Base-by-base conservation (phyloP, 495 filamentous ascomycete genomes). In the Trichoderma virens region DNA sequence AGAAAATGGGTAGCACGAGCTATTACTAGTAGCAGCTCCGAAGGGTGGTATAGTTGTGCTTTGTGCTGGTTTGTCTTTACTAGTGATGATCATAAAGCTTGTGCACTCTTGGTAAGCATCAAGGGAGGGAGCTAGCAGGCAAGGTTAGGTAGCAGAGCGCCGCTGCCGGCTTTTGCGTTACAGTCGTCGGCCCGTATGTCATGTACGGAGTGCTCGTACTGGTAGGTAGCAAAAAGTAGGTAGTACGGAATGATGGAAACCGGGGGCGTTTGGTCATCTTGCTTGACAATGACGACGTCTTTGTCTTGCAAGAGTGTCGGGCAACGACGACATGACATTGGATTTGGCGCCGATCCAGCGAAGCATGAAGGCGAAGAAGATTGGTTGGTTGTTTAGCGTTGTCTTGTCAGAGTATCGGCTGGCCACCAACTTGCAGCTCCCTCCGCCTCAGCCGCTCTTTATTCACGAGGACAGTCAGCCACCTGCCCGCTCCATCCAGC, bases 401-500 rank as follows among this genome's bases (percentile, higher is more conserved):
- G 23, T 28, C 51, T 28, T 30, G 51, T 30, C 27, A 56, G 51
- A 56, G 51, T 30, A 20, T 45, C 41, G 43, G n/a, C 43, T 47
- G 43, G 43, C 51, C 51, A 56, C 51, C 51, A 56, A 30, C 51
- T 28, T 30, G 23, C 51, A 28, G 51, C 45, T 56, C 47, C 43
- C 16, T 56, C 51, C 25, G 25, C 51, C 51, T 56, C 51, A 56
- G 51, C 51, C 51, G 51, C 51, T 56, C 51, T 47, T n/a, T 31
- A 56, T 56, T 56, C 51, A 56, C 51, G 51, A 56, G 51, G 51
- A 56, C 51, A 56, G 25, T 56, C 51, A 30, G 51, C 51, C 27
- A 56, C 51, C 27, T 56, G 51, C 51, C 51, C 51, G 25, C 51
- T 56, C 25, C 51, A 30, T 56, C 51, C 16, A 56, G 51, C 51